phyloP scores from a whole-genome alignment of 2,329 filamentous ascomycete genomes.

The Neopestalotiopsis sp. region DNA sequence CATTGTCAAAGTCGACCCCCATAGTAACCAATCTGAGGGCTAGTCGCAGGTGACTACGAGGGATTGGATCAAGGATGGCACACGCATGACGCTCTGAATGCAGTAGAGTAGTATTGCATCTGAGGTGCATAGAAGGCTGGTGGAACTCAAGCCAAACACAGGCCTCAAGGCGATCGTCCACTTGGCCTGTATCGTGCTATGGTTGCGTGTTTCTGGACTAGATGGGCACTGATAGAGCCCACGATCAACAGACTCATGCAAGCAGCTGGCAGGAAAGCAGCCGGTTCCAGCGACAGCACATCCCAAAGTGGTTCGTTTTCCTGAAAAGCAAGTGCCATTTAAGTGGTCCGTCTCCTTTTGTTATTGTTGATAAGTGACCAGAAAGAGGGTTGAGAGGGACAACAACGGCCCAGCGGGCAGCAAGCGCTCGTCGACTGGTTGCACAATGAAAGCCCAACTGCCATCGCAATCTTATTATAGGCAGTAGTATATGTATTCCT shows the following conservation, averaged over 20 bases:
- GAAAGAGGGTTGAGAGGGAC: neutral
- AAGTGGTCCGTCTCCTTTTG: conserved; percentile 1
- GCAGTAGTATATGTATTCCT: neutral
- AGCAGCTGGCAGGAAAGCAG: neutral
- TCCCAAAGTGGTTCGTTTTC: neutral
- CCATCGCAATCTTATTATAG: conserved; percentile 1
- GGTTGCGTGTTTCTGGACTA: neutral
- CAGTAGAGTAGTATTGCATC: conserved; percentile 15
- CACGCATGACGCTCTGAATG: conserved; percentile 12
- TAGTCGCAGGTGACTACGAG: conserved; percentile 21
- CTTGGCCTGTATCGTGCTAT: neutral
- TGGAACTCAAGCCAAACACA: conserved; percentile 13
- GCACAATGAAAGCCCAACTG: neutral
- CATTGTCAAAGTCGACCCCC: neutral
- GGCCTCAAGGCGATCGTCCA: neutral
- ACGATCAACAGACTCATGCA: neutral
- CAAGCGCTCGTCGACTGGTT: neutral
- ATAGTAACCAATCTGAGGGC: conserved; percentile 14
- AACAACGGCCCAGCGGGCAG: neutral
- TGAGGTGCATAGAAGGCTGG: conserved; percentile 17
- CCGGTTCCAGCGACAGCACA: neutral
- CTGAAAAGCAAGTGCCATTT: neutral
- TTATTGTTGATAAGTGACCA: neutral
- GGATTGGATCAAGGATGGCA: conserved; percentile 18
- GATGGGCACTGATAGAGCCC: neutral